Evolutionary conservation across 371 early-diverging fungal genomes (phyloP).

Genomic region (Mucor saturninus): DNA sequence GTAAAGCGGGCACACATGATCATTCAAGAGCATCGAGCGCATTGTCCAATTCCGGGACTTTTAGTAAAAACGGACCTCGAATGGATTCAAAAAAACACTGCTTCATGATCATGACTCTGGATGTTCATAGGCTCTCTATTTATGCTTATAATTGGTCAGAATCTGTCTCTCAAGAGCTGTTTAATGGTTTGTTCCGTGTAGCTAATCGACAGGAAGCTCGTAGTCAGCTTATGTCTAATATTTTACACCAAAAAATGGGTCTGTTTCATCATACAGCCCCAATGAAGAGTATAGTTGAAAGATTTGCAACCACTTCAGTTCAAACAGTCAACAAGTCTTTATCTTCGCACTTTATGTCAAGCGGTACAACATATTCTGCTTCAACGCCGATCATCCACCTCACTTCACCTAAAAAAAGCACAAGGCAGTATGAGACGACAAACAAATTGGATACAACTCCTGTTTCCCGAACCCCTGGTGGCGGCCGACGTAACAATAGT

Average conservation of each 20-base stretch:
- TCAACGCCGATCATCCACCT: conserved; percentile 31
- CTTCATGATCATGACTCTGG: conserved; percentile 67
- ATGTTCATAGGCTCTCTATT: conserved; percentile 59
- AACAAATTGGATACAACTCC: conserved; percentile 9
- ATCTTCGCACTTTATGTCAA: conserved; percentile 4
- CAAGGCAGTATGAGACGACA: conserved; percentile 1
- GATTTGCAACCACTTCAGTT: conserved; percentile 5
- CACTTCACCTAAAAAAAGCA: conserved; percentile 29
- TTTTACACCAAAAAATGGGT: conserved; percentile 76
- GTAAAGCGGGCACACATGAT: conserved; percentile 20
- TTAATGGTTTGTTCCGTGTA: conserved; percentile 44
- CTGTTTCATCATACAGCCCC: conserved; percentile 63
- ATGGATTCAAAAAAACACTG: conserved; percentile 53
- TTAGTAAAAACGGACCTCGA: conserved; percentile 12
- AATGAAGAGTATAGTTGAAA: conserved; percentile 30
- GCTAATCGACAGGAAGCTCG: conserved; percentile 60
- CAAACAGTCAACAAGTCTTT: background rate
- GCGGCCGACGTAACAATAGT: conserved; percentile 7
- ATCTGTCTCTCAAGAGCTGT: conserved; percentile 58
- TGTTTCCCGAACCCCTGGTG: conserved; percentile 4
- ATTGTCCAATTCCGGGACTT: conserved; percentile 25
- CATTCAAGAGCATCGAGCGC: conserved; percentile 39
- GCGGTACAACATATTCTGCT: conserved; percentile 7
- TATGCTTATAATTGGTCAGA: conserved; percentile 80
- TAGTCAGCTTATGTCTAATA: conserved; percentile 57